These are phyloP conservation scores for Eucalyptus victrix DNA, from an alignment of 345 rosid genomes.

Conservation along the genomic window DNA sequence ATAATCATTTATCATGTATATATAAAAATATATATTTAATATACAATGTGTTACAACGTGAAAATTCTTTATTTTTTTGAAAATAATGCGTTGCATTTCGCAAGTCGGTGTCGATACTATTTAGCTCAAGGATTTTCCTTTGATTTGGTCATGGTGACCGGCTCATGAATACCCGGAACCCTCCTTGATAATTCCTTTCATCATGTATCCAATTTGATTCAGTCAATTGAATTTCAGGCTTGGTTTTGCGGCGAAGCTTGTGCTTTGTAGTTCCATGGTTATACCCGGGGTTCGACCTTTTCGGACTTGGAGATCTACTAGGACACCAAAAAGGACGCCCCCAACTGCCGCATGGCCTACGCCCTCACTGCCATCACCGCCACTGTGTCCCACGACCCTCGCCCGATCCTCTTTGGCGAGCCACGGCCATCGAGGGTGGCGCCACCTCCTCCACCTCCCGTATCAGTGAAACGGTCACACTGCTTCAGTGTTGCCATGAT, in stretches of 20 bases:
- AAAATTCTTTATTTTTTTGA: rapidly evolving
- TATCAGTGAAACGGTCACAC: rapidly evolving
- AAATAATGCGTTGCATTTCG: rapidly evolving
- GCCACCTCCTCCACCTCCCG: neutral
- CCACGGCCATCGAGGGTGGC: rapidly evolving
- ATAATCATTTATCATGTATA: too few species aligned
- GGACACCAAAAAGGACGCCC: neutral
- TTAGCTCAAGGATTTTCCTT: neutral
- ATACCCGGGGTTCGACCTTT: neutral
- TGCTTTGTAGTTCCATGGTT: neutral
- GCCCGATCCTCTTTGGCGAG: neutral
- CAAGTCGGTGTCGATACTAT: rapidly evolving
- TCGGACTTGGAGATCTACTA: neutral
- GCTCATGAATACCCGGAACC: rapidly evolving
- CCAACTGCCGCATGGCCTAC: neutral
- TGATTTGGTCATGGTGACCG: rapidly evolving
- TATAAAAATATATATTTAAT: too few species aligned
- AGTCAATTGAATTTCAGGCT: neutral
- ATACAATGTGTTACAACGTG: rapidly evolving
- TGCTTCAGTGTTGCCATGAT: rapidly evolving
- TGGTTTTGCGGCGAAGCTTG: neutral
- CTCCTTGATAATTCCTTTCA: neutral
- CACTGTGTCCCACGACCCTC: neutral
- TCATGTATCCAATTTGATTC: neutral
- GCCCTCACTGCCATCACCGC: neutral